Conservation (phyloP, 2,329 filamentous ascomycete species). For the Aspergillus floridensis region DNA sequence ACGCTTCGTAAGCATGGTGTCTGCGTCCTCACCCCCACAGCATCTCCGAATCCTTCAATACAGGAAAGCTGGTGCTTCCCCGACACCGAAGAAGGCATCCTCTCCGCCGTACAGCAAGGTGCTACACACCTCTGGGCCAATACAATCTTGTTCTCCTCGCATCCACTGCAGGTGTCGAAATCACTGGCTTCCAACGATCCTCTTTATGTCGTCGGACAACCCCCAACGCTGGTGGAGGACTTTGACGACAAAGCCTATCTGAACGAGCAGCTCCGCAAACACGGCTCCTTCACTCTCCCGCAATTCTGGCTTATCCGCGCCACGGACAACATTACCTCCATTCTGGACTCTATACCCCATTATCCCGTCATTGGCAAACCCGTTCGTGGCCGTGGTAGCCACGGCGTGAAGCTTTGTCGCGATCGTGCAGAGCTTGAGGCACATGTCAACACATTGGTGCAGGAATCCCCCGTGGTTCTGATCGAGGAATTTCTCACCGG, state of each 20-base stretch:
- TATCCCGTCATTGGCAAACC: constrained; percentile 51
- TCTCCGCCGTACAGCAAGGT: constrained; percentile 39
- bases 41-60: constrained; percentile 28
- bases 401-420: constrained; percentile 50
- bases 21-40: constrained; percentile 32
- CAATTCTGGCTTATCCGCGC: constrained; percentile 35
- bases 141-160: constrained; percentile 50
- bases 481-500: constrained; percentile 51
- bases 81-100: constrained; percentile 46
- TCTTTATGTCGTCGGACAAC: constrained; percentile 47
- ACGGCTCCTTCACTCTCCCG: constrained; percentile 43
- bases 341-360: constrained; percentile 14
- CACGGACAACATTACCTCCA: constrained; percentile 8
- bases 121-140: constrained; percentile 53
- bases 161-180: constrained; percentile 48
- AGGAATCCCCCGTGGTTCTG: constrained; percentile 42
- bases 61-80: constrained; percentile 45
- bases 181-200: constrained; percentile 31
- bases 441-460: constrained; percentile 38
- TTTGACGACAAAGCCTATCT: constrained; percentile 54
- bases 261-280: constrained; percentile 42
- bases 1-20: constrained; percentile 33
- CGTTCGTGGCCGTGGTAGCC: constrained; percentile 49
- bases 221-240: constrained; percentile 47
- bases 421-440: constrained; percentile 26